Evolutionary conservation across 2,329 filamentous ascomycete genomes (phyloP).

Genomic region (Venturia nashicola): DNA sequence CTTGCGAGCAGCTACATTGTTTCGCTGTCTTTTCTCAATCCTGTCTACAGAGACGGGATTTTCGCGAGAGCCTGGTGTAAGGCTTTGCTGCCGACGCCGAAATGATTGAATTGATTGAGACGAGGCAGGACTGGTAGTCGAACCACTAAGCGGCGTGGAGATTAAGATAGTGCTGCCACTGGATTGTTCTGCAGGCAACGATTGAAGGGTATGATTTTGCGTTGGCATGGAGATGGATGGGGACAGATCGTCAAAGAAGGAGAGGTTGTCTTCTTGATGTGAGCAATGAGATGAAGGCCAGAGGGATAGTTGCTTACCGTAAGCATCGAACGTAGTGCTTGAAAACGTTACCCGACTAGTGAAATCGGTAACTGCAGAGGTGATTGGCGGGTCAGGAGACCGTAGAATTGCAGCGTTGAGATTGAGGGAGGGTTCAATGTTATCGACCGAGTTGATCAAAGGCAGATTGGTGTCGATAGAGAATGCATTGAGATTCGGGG

Average conservation of each 20-base stretch:
- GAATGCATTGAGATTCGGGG: background rate
- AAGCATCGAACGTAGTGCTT: background rate
- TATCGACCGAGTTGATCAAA: background rate
- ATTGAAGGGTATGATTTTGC: background rate
- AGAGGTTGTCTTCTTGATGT: background rate
- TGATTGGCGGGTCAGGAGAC: background rate
- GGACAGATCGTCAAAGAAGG: background rate
- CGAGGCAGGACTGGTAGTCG: background rate
- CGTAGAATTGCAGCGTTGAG: no score
- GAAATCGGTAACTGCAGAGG: background rate
- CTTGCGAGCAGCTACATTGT: slow-evolving; percentile 59
- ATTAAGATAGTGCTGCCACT: background rate
- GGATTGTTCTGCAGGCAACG: background rate
- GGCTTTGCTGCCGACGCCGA: background rate
- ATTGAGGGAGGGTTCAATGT: background rate
- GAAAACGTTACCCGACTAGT: background rate
- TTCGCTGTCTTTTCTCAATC: slow-evolving; percentile 46
- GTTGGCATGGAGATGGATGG: background rate
- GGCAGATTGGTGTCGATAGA: background rate
- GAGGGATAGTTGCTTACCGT: background rate
- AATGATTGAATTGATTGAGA: background rate
- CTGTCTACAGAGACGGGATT: background rate
- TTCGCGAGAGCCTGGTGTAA: background rate
- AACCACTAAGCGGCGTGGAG: background rate
- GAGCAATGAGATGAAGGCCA: background rate